Evolutionary conservation across 768 basidiomycete genomes (phyloP).

Genomic region (Dacryopinax spathularia): DNA sequence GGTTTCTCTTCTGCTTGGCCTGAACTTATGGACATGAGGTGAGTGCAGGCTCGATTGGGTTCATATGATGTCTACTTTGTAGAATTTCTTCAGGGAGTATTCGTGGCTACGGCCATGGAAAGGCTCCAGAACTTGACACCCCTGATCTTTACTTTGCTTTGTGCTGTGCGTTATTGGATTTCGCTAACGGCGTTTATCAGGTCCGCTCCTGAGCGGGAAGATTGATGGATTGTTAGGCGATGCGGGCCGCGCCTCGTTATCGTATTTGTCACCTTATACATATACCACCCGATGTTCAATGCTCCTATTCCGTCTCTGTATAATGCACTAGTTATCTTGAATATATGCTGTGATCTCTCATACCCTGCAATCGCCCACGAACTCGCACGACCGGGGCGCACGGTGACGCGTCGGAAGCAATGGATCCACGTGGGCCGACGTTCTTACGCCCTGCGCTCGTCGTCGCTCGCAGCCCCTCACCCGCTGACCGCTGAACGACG

Average conservation of each 20-base stretch:
- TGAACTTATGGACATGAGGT: background rate
- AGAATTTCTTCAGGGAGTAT: slow-evolving; percentile 95
- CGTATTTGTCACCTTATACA: too few relatives aligned
- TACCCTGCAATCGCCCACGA: background rate
- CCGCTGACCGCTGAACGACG: background rate
- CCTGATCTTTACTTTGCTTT: too few relatives aligned
- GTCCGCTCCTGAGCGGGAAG: too few relatives aligned
- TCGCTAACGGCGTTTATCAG: too few relatives aligned
- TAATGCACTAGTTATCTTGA: too few relatives aligned
- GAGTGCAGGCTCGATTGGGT: slow-evolving; percentile 11
- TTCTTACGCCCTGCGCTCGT: background rate
- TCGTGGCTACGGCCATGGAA: slow-evolving; percentile 35
- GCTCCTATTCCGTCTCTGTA: too few relatives aligned
- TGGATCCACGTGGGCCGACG: background rate
- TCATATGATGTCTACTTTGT: slow-evolving; percentile 41
- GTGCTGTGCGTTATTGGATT: too few relatives aligned
- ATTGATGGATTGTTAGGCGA: too few relatives aligned
- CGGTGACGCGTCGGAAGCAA: slow-evolving; percentile 1
- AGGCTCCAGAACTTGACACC: slow-evolving; percentile 66
- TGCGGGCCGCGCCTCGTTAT: too few relatives aligned
- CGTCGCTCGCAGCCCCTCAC: background rate
- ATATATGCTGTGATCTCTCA: background rate
- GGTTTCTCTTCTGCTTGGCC: slow-evolving; percentile 19
- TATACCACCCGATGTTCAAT: too few relatives aligned
- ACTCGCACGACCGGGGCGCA: background rate